Base-by-base conservation (phyloP, 768 basidiomycete species). In the Mycena crocata region DNA sequence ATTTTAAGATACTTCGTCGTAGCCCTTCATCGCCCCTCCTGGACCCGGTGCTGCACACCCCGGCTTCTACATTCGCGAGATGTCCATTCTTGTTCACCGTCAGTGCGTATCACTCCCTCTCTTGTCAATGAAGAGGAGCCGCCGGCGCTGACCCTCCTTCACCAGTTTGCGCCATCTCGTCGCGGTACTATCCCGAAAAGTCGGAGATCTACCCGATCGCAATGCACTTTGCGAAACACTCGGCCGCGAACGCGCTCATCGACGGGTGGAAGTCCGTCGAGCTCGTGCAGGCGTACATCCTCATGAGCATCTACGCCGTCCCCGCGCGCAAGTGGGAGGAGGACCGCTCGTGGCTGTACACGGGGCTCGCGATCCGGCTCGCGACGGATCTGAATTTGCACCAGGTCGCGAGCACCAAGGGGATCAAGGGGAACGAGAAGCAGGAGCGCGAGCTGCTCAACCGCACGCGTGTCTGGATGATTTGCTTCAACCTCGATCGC, bases 61-160 rank as follows among this genome's bases (percentile, higher is more conserved):
- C 93, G 13, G 87, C 89, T 8, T 85, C 88, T 4, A 93, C 92
- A 13, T 94, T 93, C 71, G 87, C 92, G 23, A 84, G 95, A 57
- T 94, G 93, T 72, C 95, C 95, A 0, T 97, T 96, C 82, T 82
- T 97, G 35, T 95, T 95, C 77, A 96, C 95, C 49, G 93, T 94
- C 64, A 85, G 92, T 92, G 62, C 82, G 87, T 88, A n/a, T n/a
- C n/a, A n/a, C n/a, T 28, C 8, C 40, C 14, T 21, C 2, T 31
- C 48, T 35, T 26, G 13, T 57, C 44, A 24, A 39, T 1, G 2
- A n/a, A n/a, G n/a, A n/a, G n/a, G n/a, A 37, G n/a, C n/a, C 7
- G 35, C 14, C 13, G 28, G n/a, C 12, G 24, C 49, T 51, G 17
- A 37, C 31, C 35, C 12, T 64, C 17, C 44, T 8, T 68, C 71